phyloP scores from a whole-genome alignment of 306 rosid species.

The Quercus dentata region DNA sequence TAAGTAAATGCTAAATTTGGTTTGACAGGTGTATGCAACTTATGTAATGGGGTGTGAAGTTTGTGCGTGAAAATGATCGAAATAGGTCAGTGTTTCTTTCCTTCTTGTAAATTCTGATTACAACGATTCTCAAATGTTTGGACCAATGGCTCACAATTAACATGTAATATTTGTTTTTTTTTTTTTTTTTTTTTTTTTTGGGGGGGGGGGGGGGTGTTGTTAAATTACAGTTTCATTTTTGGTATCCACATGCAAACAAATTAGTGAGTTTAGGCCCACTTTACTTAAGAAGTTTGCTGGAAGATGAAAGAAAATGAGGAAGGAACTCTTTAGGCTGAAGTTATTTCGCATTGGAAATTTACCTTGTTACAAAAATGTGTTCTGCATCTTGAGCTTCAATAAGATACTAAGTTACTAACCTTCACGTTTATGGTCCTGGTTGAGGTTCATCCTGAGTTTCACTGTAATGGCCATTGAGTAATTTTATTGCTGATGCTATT shows the following conservation, averaged over 20 bases:
- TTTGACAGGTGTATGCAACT: slow-evolving; percentile 75
- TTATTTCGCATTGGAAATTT: not conserved
- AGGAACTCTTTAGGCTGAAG: not conserved
- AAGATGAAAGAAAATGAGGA: not conserved
- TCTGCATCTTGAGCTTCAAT: no score
- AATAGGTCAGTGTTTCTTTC: slow-evolving; percentile 41
- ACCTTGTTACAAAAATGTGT: not conserved
- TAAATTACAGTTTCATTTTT: not conserved
- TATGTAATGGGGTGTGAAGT: slow-evolving; percentile 95
- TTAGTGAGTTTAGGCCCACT: not conserved
- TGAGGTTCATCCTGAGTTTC: slow-evolving; percentile 56
- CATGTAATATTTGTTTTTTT: not conserved
- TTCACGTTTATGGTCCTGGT: not conserved
- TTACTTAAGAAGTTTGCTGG: not conserved
- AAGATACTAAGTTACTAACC: not conserved
- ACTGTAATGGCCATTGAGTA: not conserved
- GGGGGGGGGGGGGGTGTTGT: not conserved
- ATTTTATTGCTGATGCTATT: not conserved
- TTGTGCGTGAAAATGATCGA: slow-evolving; percentile 76
- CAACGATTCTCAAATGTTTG: not conserved
- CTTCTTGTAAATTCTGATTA: slow-evolving; percentile 1
- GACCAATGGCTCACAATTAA: not conserved
- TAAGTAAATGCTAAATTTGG: not conserved
- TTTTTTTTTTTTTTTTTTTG: no score
- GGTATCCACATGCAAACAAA: not conserved